These are phyloP conservation scores for Mentha longifolia DNA, from an alignment of 257 asterid genomes.

Conservation along the genomic window DNA sequence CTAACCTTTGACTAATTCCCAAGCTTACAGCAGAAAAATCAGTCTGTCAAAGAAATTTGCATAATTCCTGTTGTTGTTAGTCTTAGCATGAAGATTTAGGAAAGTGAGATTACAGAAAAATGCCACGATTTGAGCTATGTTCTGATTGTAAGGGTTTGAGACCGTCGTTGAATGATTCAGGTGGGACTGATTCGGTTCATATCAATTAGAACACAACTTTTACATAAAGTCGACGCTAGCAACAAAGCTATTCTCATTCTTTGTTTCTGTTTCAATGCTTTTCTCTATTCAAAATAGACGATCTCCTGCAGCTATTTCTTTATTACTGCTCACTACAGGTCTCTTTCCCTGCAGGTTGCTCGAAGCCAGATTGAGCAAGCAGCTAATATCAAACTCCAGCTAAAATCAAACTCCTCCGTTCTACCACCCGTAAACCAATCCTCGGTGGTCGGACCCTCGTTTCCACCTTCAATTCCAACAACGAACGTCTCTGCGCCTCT, in stretches of 20 bases:
- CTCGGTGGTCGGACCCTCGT: conserved; percentile 40
- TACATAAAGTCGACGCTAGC: too few relatives aligned
- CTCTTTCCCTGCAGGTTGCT: conserved; percentile 60
- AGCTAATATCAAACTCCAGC: conserved; percentile 48
- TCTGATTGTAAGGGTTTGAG: background rate
- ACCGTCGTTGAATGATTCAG: too few relatives aligned
- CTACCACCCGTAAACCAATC: conserved; percentile 38
- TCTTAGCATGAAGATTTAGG: conserved; percentile 6
- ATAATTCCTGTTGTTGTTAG: background rate
- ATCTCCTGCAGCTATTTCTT: conserved; percentile 1
- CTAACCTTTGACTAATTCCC: background rate
- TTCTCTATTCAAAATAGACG: background rate
- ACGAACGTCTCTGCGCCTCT: conserved; percentile 36
- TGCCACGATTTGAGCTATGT: background rate
- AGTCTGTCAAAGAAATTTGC: background rate
- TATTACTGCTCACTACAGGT: background rate
- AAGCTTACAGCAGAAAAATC: conserved; percentile 6
- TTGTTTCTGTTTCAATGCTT: background rate
- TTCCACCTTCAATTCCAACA: conserved; percentile 42
- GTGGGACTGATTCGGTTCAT: too few relatives aligned
- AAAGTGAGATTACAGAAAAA: background rate
- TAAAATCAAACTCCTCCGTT: conserved; percentile 45
- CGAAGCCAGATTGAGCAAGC: conserved; percentile 62
- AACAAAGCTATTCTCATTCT: too few relatives aligned
- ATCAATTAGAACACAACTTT: too few relatives aligned